Base-by-base conservation (phyloP, 1,139 yeast species). In the Kluyveromyces sp. region DNA sequence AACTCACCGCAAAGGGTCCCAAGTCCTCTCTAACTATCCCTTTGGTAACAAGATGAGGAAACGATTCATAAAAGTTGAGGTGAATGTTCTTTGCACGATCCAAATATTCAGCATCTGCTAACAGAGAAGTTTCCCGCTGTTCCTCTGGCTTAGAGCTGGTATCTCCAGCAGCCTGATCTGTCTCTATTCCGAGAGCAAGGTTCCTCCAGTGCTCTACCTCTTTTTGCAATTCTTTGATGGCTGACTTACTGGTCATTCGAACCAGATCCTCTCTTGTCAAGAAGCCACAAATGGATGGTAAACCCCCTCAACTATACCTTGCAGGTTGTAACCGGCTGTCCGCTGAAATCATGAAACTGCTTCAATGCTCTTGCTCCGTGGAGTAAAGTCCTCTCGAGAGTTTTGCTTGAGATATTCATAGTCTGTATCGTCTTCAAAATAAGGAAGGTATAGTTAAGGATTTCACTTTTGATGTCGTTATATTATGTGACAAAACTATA, bases 141-240 rank as follows among this genome's bases (percentile, higher is more conserved):
- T n/a, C 13, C 7, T 12, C 3, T 11, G 25, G n/a, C 36, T 17
- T 33, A 19, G 15, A 19, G 9, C 13, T 9, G 20, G 18, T 13
- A 3, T 18, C 13, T 7, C 4, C 26, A 17, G 25, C 7, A 4
- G 11, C 39, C 11, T 4, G 4, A 3, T 19, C 36, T 4, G 16
- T 18, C 12, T 32, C 36, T 11, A 31, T 18, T 11, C 31, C 35
- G 9, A 38, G 36, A 13, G 41, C 41, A 25, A 38, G 16, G 25
- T 32, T 38, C 29, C 41, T 55, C 57, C 60, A 59, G 40, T 54
- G 60, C 4, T 49, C 54, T 17, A 58, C 42, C 36, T 61, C 64
- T 33, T 53, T 55, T 20, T 57, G 55, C 31, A 61, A 37, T 34
- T 59, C 52, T 35, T 53, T 43, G n/a, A 61, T 57, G 12, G 49